A percentile compares a stretch with the other conserved stretches of the same genome.
Evolutionary conservation across 2,329 filamentous ascomycete species (phyloP).

Genomic region (Pyricularia pennisetigena): DNA sequence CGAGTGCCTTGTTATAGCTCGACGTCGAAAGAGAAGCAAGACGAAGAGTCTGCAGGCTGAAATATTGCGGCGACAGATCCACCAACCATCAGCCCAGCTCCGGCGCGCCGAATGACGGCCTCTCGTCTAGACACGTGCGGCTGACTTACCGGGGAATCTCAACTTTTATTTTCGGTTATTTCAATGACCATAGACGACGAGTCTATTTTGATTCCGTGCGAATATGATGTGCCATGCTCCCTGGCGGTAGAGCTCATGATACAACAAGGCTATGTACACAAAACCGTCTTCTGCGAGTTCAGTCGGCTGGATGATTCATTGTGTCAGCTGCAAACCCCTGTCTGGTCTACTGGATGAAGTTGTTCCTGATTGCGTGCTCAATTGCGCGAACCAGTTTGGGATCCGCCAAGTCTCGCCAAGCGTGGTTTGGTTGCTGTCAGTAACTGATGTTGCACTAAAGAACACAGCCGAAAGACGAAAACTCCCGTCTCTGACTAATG

Average conservation of each 20-base stretch:
- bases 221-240: too few species aligned
- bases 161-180: neutral
- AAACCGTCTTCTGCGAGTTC: neutral
- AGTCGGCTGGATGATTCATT: neutral
- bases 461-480: too few species aligned
- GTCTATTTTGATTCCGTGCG: too few species aligned
- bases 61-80: too few species aligned
- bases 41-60: too few species aligned
- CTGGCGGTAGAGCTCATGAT: too few species aligned
- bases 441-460: too few species aligned
- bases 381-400: neutral
- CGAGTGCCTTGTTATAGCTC: too few species aligned
- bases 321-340: neutral
- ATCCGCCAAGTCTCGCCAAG: neutral
- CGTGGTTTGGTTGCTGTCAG: neutral
- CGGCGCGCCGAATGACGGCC: neutral
- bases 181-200: neutral
- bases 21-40: too few species aligned
- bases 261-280: neutral
- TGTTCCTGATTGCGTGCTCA: neutral
- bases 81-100: neutral
- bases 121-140: neutral
- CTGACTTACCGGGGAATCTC: neutral
- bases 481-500: too few species aligned
- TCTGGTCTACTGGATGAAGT: neutral